phyloP scores from a whole-genome alignment of 1,284 basidiomycete species.

The Sphaerobolus stellatus region DNA sequence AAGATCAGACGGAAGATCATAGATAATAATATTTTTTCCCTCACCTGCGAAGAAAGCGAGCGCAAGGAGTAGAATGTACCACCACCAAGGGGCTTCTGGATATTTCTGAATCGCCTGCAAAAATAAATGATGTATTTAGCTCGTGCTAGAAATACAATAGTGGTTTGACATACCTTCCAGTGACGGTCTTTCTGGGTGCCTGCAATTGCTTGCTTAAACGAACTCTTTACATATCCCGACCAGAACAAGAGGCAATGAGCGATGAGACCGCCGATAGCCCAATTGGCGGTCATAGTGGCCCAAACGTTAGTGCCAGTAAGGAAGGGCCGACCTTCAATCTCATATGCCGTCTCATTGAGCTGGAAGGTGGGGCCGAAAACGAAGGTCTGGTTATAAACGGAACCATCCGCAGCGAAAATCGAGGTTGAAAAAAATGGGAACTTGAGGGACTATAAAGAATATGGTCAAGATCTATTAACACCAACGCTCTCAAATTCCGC shows the following conservation, averaged over 20 bases:
- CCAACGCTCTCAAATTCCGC: conserved; percentile 22
- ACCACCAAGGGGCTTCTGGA: conserved; percentile 59
- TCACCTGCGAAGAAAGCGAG: conserved; percentile 54
- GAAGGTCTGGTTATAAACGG: conserved; percentile 52
- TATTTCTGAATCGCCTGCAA: conserved; percentile 50
- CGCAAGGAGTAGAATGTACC: conserved; percentile 51
- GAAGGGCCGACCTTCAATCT: conserved; percentile 52
- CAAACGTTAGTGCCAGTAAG: conserved; percentile 59
- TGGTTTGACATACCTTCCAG: conserved; percentile 40
- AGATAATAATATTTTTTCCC: conserved; percentile 2
- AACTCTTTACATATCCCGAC: conserved; percentile 49
- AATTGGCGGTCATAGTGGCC: conserved; percentile 50
- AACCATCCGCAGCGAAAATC: conserved; percentile 57
- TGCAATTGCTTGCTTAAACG: conserved; percentile 47
- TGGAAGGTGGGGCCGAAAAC: conserved; percentile 52
- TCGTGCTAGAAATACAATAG: not conserved
- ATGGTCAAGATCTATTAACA: not conserved
- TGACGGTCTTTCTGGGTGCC: conserved; percentile 58
- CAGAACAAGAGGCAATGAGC: conserved; percentile 62
- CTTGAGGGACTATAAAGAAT: conserved; percentile 38
- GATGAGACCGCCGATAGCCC: conserved; percentile 61
- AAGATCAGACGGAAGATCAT: conserved; percentile 1
- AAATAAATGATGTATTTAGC: conserved; percentile 37
- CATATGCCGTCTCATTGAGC: conserved; percentile 55
- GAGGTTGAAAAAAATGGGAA: conserved; percentile 67